Evolutionary conservation across 1,139 yeast genomes (phyloP), one percentile per base, ranked within the genome.

Genomic region (Suhomyces wounanorum): DNA sequence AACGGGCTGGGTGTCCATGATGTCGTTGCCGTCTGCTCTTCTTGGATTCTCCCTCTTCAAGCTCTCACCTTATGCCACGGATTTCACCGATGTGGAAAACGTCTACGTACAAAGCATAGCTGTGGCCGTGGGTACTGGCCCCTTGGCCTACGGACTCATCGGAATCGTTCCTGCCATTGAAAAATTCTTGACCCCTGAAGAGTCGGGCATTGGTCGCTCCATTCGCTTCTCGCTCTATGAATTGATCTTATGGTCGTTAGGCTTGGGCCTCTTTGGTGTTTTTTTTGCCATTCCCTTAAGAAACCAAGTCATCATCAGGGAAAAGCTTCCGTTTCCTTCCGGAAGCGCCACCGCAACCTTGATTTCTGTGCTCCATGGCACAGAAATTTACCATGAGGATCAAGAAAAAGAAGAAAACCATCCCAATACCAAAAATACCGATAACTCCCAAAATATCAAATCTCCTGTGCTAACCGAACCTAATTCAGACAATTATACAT

Each of bases 1-100:
- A 64, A 92, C 97, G 0, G 99, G 99, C 1, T 94, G 99, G 99
- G 97, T 94, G 1, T 90, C 97, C 8, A 94, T 94, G 99, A 94
- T 94, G 99, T 88, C 96, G n/a, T 73, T 94, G 50, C 98, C 99
- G 0, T 87, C 97, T 7, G 97, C 98, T 0, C 69, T 94, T 47
- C 69, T 94, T 21, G 97, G 96, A 0, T 92, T 84, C 68, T 89
- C 97, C 0, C 72, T 87, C 23, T 94, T 92, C 71, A 86, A 83
- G 58, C 59, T 81, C 3, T 75, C 82, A 48, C 78, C 74, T 39
- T 81, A 61, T 59, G 72, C 66, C 50, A 55, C 56, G 30, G 77
- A 78, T 8, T 89, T 94, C 65, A 81, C 96, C 1, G 97, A 91
- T 55, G 97, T 89, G 14, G 98, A 94, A 64, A 92, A 91, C 62